phyloP scores from a whole-genome alignment of 345 rosid genomes.

The Corymbia maculata region DNA sequence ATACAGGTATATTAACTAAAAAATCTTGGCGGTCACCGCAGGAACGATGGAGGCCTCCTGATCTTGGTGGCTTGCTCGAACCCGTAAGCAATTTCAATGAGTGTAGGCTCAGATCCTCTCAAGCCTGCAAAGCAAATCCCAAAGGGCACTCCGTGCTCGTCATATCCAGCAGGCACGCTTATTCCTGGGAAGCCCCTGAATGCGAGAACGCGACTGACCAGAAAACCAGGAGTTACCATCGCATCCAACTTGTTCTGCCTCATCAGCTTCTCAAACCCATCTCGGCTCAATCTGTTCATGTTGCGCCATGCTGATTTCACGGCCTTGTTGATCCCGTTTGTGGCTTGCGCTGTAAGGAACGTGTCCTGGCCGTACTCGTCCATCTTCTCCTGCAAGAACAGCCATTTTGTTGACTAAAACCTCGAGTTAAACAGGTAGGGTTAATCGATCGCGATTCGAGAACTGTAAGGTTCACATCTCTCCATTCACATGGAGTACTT shows the following conservation, averaged over 20 bases:
- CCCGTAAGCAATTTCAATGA: conserved; percentile 61
- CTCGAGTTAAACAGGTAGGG: background rate
- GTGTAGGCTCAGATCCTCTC: conserved; percentile 54
- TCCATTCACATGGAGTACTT: background rate
- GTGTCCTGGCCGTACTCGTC: conserved; percentile 35
- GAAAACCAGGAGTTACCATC: conserved; percentile 18
- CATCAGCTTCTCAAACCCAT: conserved; percentile 54
- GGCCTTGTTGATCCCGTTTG: conserved; percentile 22
- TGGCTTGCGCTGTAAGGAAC: conserved; percentile 28
- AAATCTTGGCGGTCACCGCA: too few species aligned
- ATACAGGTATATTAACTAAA: too few species aligned
- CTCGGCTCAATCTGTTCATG: conserved; percentile 14
- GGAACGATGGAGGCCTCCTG: conserved; percentile 40
- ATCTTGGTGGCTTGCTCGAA: conserved; percentile 64
- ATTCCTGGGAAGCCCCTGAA: conserved; percentile 69
- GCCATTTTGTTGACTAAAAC: background rate
- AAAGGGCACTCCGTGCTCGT: conserved; percentile 33
- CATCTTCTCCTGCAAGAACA: conserved; percentile 31
- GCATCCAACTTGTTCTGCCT: conserved; percentile 41
- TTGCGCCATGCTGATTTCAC: conserved; percentile 18
- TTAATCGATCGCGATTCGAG: background rate
- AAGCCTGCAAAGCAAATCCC: conserved; percentile 62
- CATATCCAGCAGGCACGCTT: conserved; percentile 58
- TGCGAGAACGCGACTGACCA: conserved; percentile 23
- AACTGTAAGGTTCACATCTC: background rate